Conservation (phyloP, 176 grass and related monocot genomes). For the Raddia guianensis region DNA sequence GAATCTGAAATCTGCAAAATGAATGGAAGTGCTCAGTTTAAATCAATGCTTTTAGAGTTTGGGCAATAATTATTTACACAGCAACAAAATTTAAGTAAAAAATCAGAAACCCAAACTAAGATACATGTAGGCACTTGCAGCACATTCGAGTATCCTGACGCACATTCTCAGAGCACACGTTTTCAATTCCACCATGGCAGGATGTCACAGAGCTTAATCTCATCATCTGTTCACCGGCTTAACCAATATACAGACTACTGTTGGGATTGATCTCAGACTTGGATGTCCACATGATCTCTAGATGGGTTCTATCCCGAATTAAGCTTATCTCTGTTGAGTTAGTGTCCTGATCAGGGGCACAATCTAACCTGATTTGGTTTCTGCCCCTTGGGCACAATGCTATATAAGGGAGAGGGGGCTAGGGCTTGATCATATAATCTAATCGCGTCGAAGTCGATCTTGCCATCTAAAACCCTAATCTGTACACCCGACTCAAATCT, state of each 20-base stretch:
- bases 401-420: too few relatives aligned
- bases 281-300: too few relatives aligned
- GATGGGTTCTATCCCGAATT: too few relatives aligned
- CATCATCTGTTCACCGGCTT: not conserved
- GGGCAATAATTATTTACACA: not conserved
- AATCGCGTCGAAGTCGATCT: too few relatives aligned
- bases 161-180: not conserved
- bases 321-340: too few relatives aligned
- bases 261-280: too few relatives aligned
- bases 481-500: too few relatives aligned
- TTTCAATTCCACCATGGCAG: not conserved
- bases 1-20: slow-evolving; percentile 85
- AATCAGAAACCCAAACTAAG: not conserved
- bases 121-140: not conserved
- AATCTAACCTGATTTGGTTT: too few relatives aligned
- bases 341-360: too few relatives aligned
- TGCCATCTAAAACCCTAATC: too few relatives aligned
- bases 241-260: not conserved
- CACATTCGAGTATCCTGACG: not conserved
- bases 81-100: not conserved
- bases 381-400: too few relatives aligned
- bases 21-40: not conserved
- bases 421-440: too few relatives aligned
- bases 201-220: not conserved
- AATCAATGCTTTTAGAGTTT: not conserved